These are phyloP conservation scores for Volvariella surrecta DNA, from an alignment of 1,284 basidiomycete genomes.

Conservation along the genomic window DNA sequence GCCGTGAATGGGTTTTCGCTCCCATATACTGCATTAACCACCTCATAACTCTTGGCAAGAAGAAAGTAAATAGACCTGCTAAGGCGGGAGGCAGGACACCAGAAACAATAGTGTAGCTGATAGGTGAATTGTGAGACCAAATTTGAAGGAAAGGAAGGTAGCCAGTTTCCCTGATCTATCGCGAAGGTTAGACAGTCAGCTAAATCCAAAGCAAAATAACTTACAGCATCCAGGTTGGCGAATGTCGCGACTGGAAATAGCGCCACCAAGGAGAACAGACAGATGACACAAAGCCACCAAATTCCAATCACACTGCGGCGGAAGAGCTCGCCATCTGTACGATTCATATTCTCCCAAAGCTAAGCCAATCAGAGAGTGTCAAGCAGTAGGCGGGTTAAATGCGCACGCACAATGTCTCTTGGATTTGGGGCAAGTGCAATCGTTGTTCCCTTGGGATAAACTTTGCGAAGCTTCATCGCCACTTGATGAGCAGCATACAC, in stretches of 20 bases:
- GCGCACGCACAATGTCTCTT: slow-evolving; percentile 63
- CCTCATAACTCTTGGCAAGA: slow-evolving; percentile 84
- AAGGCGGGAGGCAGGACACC: slow-evolving; percentile 86
- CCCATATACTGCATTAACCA: slow-evolving; percentile 76
- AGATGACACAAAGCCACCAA: slow-evolving; percentile 64
- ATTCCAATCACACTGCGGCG: slow-evolving; percentile 71
- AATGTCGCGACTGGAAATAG: slow-evolving; percentile 73
- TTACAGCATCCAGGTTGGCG: slow-evolving; percentile 68
- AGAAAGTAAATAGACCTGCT: slow-evolving; percentile 78
- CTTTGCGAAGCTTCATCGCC: slow-evolving; percentile 57
- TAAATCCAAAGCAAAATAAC: slow-evolving; percentile 16
- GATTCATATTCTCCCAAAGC: slow-evolving; percentile 87
- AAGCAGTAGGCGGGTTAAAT: slow-evolving; percentile 1
- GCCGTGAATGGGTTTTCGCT: slow-evolving; percentile 64
- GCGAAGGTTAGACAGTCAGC: not conserved
- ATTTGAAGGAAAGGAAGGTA: slow-evolving; percentile 65
- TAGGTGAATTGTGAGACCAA: slow-evolving; percentile 57
- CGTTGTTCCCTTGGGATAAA: slow-evolving; percentile 64
- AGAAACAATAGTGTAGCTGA: slow-evolving; percentile 67
- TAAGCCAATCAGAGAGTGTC: slow-evolving; percentile 17
- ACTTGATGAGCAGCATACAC: slow-evolving; percentile 88
- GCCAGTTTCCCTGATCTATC: slow-evolving; percentile 37
- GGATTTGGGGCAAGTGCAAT: slow-evolving; percentile 78
- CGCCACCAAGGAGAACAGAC: slow-evolving; percentile 90
- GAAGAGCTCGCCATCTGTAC: slow-evolving; percentile 54